Conservation (phyloP, 768 basidiomycete genomes). For the Crepidotus variabilis region DNA sequence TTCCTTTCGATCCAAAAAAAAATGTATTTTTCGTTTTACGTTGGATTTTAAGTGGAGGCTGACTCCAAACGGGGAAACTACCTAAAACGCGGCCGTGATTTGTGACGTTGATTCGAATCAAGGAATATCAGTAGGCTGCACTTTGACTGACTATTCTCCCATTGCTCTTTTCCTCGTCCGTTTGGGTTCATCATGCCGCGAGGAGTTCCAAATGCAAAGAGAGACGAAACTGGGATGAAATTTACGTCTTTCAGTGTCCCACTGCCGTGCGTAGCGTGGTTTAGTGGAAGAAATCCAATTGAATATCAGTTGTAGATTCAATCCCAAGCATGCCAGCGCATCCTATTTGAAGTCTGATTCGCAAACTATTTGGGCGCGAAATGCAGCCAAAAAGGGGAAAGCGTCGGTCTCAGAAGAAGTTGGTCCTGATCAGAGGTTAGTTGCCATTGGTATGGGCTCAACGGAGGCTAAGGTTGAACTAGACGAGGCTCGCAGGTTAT, state of each 20-base stretch:
- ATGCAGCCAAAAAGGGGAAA: conserved; percentile 53
- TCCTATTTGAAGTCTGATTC: conserved; percentile 76
- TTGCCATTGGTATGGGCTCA: conserved; percentile 11
- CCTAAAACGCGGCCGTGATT: background rate
- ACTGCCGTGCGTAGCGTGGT: conserved; percentile 45
- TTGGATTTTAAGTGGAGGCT: background rate
- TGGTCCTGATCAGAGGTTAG: conserved; percentile 46
- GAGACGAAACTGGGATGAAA: conserved; percentile 78
- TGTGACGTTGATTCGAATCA: background rate
- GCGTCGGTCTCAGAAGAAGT: conserved; percentile 34
- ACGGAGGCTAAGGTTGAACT: conserved; percentile 17
- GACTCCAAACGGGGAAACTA: background rate
- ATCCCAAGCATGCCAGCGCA: conserved; percentile 77
- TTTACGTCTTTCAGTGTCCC: conserved; percentile 84
- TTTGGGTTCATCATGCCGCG: conserved; percentile 55
- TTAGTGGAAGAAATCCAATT: conserved; percentile 3
- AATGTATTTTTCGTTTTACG: too few relatives aligned
- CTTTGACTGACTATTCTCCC: background rate
- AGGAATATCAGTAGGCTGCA: background rate
- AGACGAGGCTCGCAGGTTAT: conserved; percentile 78
- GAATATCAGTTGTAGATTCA: conserved; percentile 42
- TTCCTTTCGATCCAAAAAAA: too few relatives aligned
- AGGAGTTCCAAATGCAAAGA: conserved; percentile 76
- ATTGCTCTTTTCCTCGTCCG: background rate
- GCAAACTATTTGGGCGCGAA: conserved; percentile 72